phyloP scores from a whole-genome alignment of 2,329 filamentous ascomycete species.

The Pseudofabraea citricarpa region DNA sequence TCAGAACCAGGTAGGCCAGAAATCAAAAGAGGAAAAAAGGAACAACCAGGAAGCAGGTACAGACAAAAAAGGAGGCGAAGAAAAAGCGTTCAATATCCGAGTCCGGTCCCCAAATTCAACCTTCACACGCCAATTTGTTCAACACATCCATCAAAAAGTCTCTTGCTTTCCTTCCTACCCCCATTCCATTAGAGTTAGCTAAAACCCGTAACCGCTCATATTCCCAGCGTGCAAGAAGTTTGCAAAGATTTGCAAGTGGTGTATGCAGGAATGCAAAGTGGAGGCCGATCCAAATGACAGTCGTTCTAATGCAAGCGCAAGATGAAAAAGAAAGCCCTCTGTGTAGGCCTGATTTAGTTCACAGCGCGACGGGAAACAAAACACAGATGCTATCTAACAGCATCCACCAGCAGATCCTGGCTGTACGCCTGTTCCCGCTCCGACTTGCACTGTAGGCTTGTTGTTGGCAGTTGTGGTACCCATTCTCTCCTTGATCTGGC shows the following conservation, averaged over 20 bases:
- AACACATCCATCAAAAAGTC: conserved; percentile 13
- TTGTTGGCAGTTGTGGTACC: conserved; percentile 92
- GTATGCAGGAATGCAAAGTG: conserved; percentile 24
- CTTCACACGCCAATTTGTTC: conserved; percentile 18
- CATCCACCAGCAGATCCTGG: conserved; percentile 80
- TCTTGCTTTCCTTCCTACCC: conserved; percentile 16
- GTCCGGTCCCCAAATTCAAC: conserved; percentile 15
- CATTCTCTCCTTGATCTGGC: conserved; percentile 99
- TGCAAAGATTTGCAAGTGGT: conserved; percentile 19
- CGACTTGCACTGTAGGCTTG: conserved; percentile 96
- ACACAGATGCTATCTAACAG: conserved; percentile 59
- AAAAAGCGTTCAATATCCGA: too few relatives aligned
- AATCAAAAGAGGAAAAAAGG: conserved; percentile 8
- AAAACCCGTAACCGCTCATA: conserved; percentile 8
- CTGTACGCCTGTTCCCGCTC: conserved; percentile 90
- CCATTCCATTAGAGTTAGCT: conserved; percentile 24
- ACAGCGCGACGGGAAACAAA: conserved; percentile 16
- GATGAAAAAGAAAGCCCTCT: conserved; percentile 19
- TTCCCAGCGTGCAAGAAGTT: conserved; percentile 13
- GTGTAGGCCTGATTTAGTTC: conserved; percentile 3
- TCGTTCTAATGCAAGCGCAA: conserved; percentile 25
- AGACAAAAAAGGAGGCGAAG: background rate
- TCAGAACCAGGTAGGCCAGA: conserved; percentile 9
- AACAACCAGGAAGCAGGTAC: background rate
- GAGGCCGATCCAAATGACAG: conserved; percentile 24